phyloP scores from a whole-genome alignment of 2,329 filamentous ascomycete genomes.

The Ascosphaera apis region DNA sequence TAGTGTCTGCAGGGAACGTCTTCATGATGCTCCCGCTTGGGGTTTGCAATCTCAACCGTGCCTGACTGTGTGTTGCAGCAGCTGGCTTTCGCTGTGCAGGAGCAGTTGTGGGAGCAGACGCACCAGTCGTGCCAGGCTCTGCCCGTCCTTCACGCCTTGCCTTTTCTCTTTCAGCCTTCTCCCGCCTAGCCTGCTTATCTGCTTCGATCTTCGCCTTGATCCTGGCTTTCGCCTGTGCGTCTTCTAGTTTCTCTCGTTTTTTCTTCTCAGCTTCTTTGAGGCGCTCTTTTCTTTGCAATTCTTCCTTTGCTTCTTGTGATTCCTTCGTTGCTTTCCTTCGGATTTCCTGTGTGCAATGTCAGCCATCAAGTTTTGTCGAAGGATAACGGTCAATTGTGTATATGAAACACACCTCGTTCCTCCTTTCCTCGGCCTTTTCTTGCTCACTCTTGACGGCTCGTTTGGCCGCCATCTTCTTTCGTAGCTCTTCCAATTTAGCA shows the following conservation, averaged over 20 bases:
- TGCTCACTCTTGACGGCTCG: slow-evolving; percentile 4
- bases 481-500: slow-evolving; percentile 31
- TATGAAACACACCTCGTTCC: slow-evolving; percentile 6
- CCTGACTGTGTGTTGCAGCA: slow-evolving; percentile 53
- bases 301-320: slow-evolving; percentile 70
- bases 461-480: slow-evolving; percentile 6
- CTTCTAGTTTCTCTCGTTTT: slow-evolving; percentile 66
- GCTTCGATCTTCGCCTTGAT: slow-evolving; percentile 88
- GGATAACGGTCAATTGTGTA: not conserved
- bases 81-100: slow-evolving; percentile 35
- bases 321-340: slow-evolving; percentile 79
- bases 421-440: slow-evolving; percentile 7
- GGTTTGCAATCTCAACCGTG: slow-evolving; percentile 62
- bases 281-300: slow-evolving; percentile 66
- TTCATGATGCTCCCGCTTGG: slow-evolving; percentile 57
- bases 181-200: slow-evolving; percentile 71
- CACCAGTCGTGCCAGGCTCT: slow-evolving; percentile 22
- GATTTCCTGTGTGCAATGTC: slow-evolving; percentile 32
- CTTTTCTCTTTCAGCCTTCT: slow-evolving; percentile 68
- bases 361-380: not conserved
- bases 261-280: slow-evolving; percentile 78
- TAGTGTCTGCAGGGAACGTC: slow-evolving; percentile 71
- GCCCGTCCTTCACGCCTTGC: slow-evolving; percentile 60
- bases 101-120: slow-evolving; percentile 24
- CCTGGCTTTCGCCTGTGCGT: slow-evolving; percentile 63